Conservation (phyloP, 352 stramenopile species). For the Globisporangium echinulatum region DNA sequence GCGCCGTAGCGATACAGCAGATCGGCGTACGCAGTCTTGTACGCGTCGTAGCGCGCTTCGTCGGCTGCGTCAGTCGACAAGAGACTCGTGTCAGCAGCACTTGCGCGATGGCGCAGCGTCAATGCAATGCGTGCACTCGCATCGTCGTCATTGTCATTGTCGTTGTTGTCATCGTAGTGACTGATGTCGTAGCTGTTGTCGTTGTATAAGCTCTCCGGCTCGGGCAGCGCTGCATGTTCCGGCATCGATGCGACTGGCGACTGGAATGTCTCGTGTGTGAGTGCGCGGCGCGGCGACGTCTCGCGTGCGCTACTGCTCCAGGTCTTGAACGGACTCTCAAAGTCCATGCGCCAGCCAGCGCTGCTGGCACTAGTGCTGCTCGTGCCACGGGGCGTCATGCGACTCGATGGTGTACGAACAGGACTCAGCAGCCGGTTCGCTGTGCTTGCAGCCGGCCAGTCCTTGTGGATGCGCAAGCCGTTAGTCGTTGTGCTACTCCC, state of each 20-base stretch:
- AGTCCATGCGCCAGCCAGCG: constrained; percentile 53
- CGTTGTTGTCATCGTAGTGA: constrained; percentile 1
- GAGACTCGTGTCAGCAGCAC: constrained; percentile 35
- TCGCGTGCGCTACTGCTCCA: constrained; percentile 35
- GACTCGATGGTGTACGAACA: constrained; percentile 6
- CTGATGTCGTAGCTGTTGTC: background rate
- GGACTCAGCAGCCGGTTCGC: constrained; percentile 18
- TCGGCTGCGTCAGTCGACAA: constrained; percentile 47
- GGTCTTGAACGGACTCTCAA: constrained; percentile 75
- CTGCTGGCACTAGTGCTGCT: background rate
- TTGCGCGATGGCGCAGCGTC: constrained; percentile 32
- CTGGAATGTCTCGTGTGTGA: constrained; percentile 53
- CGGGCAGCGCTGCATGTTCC: constrained; percentile 1
- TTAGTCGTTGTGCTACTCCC: constrained; percentile 14
- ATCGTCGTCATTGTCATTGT: constrained; percentile 24
- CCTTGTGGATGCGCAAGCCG: constrained; percentile 26
- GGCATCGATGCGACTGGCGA: constrained; percentile 26
- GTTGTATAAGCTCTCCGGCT: background rate
- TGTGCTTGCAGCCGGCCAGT: constrained; percentile 32
- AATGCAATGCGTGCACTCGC: constrained; percentile 41
- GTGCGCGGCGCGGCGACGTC: constrained; percentile 26
- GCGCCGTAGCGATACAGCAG: constrained; percentile 79
- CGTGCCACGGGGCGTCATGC: constrained; percentile 7
- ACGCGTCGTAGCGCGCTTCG: constrained; percentile 64
- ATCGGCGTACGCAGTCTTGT: constrained; percentile 78